Conservation (phyloP, 2,329 filamentous ascomycete species). For the Penicillium sp. region DNA sequence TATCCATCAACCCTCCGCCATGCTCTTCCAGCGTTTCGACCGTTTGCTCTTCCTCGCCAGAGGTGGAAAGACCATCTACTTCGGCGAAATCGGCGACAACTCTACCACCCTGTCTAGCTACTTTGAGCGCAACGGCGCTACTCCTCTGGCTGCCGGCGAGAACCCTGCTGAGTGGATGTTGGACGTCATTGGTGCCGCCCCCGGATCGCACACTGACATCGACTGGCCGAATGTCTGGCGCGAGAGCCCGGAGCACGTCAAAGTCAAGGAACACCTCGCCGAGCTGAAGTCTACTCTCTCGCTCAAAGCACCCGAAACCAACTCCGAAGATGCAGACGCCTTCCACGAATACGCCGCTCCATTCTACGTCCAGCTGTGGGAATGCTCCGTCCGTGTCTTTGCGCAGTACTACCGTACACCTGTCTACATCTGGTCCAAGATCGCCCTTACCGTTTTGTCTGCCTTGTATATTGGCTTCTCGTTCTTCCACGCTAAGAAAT, state of each 20-base stretch:
- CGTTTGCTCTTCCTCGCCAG: slow-evolving; percentile 60
- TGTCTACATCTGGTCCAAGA: slow-evolving; percentile 82
- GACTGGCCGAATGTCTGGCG: slow-evolving; percentile 65
- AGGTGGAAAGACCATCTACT: slow-evolving; percentile 66
- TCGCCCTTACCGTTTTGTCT: slow-evolving; percentile 60
- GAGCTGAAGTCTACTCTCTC: slow-evolving; percentile 43
- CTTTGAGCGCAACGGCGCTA: slow-evolving; percentile 63
- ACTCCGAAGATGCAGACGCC: slow-evolving; percentile 38
- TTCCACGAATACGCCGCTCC: slow-evolving; percentile 79
- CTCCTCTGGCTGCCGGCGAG: slow-evolving; percentile 56
- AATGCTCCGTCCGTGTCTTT: slow-evolving; percentile 72
- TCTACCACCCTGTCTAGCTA: slow-evolving; percentile 57
- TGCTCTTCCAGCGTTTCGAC: slow-evolving; percentile 85
- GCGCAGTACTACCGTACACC: slow-evolving; percentile 91
- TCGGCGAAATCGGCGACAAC: slow-evolving; percentile 62
- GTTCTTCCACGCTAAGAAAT: slow-evolving; percentile 71
- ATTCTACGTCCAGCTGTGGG: slow-evolving; percentile 62
- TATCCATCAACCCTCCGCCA: slow-evolving; percentile 94
- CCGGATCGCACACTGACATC: slow-evolving; percentile 59
- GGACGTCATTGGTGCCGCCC: slow-evolving; percentile 55
- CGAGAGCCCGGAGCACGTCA: slow-evolving; percentile 53
- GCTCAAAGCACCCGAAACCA: slow-evolving; percentile 36
- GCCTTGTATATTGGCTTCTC: slow-evolving; percentile 79
- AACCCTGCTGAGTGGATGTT: slow-evolving; percentile 78
- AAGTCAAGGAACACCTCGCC: slow-evolving; percentile 56